Percentiles rank a stretch among this genome's conserved stretches.
Evolutionary conservation across 1,139 yeast genomes (phyloP).

Genomic region (Schizosaccharomyces versatilis): DNA sequence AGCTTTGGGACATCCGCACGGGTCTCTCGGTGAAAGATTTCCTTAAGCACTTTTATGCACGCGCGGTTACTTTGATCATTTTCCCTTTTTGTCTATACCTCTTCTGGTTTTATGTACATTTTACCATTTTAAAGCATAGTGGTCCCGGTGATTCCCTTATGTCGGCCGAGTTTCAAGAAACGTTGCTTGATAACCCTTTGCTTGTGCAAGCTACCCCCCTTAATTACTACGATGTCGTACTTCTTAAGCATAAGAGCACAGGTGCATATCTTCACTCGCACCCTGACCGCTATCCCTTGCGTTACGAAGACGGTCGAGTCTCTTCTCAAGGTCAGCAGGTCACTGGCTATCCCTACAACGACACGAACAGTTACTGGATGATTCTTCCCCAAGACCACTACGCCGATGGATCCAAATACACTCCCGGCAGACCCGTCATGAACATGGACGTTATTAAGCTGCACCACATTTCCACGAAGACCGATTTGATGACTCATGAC

Average conservation of each 20-base stretch:
- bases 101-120: slow-evolving; percentile 87
- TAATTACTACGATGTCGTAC: slow-evolving; percentile 52
- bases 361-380: slow-evolving; percentile 67
- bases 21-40: slow-evolving; percentile 44
- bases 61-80: slow-evolving; percentile 50
- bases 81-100: slow-evolving; percentile 67
- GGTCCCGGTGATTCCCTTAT: slow-evolving; percentile 93
- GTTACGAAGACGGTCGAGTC: slow-evolving; percentile 89
- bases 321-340: slow-evolving; percentile 93
- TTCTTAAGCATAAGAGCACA: slow-evolving; percentile 58
- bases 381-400: slow-evolving; percentile 34
- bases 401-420: slow-evolving; percentile 4
- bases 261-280: slow-evolving; percentile 68
- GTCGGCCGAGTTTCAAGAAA: slow-evolving; percentile 84
- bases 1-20: slow-evolving; percentile 44
- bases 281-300: slow-evolving; percentile 47
- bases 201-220: slow-evolving; percentile 51
- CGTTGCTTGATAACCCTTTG: slow-evolving; percentile 61
- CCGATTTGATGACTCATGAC: slow-evolving; percentile 70
- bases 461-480: slow-evolving; percentile 60
- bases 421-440: slow-evolving; percentile 29
- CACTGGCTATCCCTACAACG: slow-evolving; percentile 42
- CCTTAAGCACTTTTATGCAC: slow-evolving; percentile 49
- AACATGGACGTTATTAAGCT: slow-evolving; percentile 55
- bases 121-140: slow-evolving; percentile 52